phyloP scores from a whole-genome alignment of 2,329 filamentous ascomycete genomes.

The Teratosphaeria epicoccoides region DNA sequence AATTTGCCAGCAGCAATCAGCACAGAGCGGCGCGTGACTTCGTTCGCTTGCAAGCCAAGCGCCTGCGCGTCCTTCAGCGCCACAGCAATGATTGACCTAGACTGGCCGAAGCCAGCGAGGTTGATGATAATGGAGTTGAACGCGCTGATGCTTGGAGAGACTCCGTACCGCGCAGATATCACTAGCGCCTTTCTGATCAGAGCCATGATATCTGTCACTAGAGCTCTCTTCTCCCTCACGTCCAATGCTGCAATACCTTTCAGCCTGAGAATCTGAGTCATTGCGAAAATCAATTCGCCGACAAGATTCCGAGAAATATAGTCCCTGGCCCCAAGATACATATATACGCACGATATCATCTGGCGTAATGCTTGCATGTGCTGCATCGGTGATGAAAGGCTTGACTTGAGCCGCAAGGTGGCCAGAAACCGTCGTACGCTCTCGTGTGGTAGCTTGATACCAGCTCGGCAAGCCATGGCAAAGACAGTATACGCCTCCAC shows the following conservation, averaged over 20 bases:
- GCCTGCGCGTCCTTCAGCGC: conserved; percentile 21
- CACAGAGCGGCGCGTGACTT: conserved; percentile 26
- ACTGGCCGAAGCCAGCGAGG: conserved; percentile 22
- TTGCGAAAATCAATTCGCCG: conserved; percentile 27
- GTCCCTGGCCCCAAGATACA: conserved; percentile 32
- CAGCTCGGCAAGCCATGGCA: conserved; percentile 38
- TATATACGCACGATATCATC: conserved; percentile 34
- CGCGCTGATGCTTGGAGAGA: conserved; percentile 18
- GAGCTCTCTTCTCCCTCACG: conserved; percentile 7
- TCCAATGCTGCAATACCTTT: conserved; percentile 10
- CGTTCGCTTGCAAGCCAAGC: conserved; percentile 18
- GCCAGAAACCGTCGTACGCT: conserved; percentile 26
- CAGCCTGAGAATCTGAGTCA: conserved; percentile 21
- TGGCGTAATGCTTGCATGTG: conserved; percentile 21
- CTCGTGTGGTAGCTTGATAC: conserved; percentile 25
- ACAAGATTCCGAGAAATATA: conserved; percentile 27
- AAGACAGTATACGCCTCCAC: conserved; percentile 39
- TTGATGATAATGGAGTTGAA: conserved; percentile 31
- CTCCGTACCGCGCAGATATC: conserved; percentile 19
- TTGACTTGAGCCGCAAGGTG: conserved; percentile 18
- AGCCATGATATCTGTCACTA: conserved; percentile 16
- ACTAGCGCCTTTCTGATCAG: conserved; percentile 20
- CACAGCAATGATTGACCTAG: conserved; percentile 19
- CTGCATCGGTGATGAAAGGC: conserved; percentile 5
- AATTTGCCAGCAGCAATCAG: conserved; percentile 26